Percentiles rank a stretch among this genome's conserved stretches.
phyloP scores from a whole-genome alignment of 371 early-diverging fungal species.

The Mucor velutinosus region DNA sequence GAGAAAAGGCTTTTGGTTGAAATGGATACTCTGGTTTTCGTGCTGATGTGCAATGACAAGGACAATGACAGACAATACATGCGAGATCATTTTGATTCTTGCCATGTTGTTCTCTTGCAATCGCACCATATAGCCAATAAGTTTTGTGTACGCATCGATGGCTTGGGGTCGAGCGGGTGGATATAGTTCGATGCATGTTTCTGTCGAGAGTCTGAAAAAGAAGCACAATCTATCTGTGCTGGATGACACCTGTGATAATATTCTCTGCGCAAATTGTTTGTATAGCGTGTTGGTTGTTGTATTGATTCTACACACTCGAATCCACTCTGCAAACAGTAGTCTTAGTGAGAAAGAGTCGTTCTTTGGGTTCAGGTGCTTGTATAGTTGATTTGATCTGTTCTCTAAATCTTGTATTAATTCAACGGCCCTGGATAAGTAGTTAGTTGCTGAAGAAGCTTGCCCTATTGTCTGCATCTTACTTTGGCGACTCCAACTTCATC shows the following conservation, averaged over 20 bases:
- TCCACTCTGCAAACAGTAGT: slow-evolving; percentile 83
- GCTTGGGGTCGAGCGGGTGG: slow-evolving; percentile 36
- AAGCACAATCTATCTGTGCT: slow-evolving; percentile 29
- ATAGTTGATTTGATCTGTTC: slow-evolving; percentile 14
- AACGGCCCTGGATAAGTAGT: slow-evolving; percentile 20
- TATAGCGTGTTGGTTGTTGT: slow-evolving; percentile 71
- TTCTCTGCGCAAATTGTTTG: slow-evolving; percentile 39
- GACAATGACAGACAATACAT: slow-evolving; percentile 82
- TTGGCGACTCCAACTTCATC: slow-evolving; percentile 55
- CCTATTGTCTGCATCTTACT: slow-evolving; percentile 28
- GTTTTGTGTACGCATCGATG: slow-evolving; percentile 80
- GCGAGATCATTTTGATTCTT: slow-evolving; percentile 66
- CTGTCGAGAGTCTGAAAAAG: slow-evolving; percentile 42
- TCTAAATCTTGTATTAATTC: slow-evolving; percentile 35
- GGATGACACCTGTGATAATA: not conserved
- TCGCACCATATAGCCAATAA: slow-evolving; percentile 73
- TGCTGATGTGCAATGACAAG: slow-evolving; percentile 85
- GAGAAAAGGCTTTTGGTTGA: slow-evolving; percentile 92
- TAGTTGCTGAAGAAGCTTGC: not conserved
- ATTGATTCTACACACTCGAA: slow-evolving; percentile 78
- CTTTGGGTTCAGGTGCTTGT: slow-evolving; percentile 14
- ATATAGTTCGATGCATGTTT: slow-evolving; percentile 34
- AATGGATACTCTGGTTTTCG: slow-evolving; percentile 70
- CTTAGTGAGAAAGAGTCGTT: slow-evolving; percentile 29
- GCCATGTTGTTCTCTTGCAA: slow-evolving; percentile 46